Evolutionary conservation across 2,329 filamentous ascomycete genomes (phyloP), one percentile per base, ranked within the genome.

Genomic region (Coniochaeta prunicola): DNA sequence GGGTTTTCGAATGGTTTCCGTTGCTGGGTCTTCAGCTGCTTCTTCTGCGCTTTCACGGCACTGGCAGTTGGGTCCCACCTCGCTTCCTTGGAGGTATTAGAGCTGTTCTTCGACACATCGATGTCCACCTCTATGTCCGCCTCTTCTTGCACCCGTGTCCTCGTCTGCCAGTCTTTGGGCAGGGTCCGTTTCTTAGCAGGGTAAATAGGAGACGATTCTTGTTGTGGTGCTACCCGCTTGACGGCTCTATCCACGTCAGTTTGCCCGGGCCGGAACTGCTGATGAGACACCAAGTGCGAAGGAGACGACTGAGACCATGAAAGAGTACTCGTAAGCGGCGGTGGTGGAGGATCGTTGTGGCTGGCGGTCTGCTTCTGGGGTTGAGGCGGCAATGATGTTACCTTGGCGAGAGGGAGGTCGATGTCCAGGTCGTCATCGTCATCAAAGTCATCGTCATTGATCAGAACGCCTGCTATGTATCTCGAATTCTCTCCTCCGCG

Each of bases 361-460:
- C 17, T 33, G n/a, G 5, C 30, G n/a, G 53, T 21, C 4, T 33
- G 30, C 33, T 26, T 24, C 24, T 5, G 10, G 19, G 53, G 13
- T 13, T 15, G 30, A 33, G 17, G 53, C 12, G 42, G 65, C 58
- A 62, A 66, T 12, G 67, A 59, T 8, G 77, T 78, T 3, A 84
- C 77, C 1, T 12, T 55, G 8, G 30, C 21, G 30, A 81, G 76
- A 1, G 77, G 72, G 0, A 86, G 84, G 60, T 84, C 80, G 60
- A 89, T 80, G 62, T 92, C 82, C 21, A 89, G 73, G 61, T 90
- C 89, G 26, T 96, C 77, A 58, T 91, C 83, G 21, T 87, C 81
- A 65, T 96, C 92, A 68, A 96, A 94, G 68, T 96, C 92, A 65
- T 93, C 87, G 62, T 92, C 89, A 60, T 86, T 83, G 62, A 92